phyloP scores from a whole-genome alignment of 257 asterid species.

The Cordia subcordata region DNA sequence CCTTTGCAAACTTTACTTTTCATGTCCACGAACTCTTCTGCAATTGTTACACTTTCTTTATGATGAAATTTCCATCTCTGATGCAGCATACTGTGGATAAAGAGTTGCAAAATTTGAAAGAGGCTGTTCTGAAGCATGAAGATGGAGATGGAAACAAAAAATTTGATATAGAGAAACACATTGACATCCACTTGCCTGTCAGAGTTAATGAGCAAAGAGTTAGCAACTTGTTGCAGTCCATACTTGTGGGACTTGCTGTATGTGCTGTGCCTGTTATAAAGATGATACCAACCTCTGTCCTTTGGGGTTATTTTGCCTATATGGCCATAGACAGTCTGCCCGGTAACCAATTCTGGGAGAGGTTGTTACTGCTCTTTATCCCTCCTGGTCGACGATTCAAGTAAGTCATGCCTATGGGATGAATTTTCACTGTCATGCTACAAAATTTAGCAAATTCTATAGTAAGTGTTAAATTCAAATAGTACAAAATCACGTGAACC shows the following conservation, averaged over 20 bases:
- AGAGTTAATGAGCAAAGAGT: slow-evolving; percentile 93
- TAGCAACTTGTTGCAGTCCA: slow-evolving; percentile 83
- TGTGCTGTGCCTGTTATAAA: slow-evolving; percentile 69
- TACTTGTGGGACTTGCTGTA: slow-evolving; percentile 65
- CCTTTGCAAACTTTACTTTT: too few relatives aligned
- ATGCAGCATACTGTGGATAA: slow-evolving; percentile 53
- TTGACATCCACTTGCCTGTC: slow-evolving; percentile 87
- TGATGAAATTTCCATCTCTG: background rate
- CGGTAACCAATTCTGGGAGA: slow-evolving; percentile 95
- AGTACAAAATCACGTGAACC: too few relatives aligned
- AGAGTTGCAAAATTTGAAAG: slow-evolving; percentile 73
- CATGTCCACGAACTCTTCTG: too few relatives aligned
- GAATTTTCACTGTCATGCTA: too few relatives aligned
- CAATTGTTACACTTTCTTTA: background rate
- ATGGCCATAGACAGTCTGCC: slow-evolving; percentile 98
- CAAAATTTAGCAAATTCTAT: too few relatives aligned
- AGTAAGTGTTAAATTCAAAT: too few relatives aligned
- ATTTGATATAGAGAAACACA: slow-evolving; percentile 68
- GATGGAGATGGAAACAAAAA: slow-evolving; percentile 31
- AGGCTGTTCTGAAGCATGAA: slow-evolving; percentile 67
- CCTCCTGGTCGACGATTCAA: slow-evolving; percentile 88
- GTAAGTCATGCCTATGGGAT: slow-evolving; percentile 32
- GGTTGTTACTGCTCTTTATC: slow-evolving; percentile 64
- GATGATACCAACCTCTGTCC: slow-evolving; percentile 86
- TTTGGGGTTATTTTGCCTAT: slow-evolving; percentile 98